Conservation (phyloP, 2,329 filamentous ascomycete genomes). For the Setomelanomma holmii region DNA sequence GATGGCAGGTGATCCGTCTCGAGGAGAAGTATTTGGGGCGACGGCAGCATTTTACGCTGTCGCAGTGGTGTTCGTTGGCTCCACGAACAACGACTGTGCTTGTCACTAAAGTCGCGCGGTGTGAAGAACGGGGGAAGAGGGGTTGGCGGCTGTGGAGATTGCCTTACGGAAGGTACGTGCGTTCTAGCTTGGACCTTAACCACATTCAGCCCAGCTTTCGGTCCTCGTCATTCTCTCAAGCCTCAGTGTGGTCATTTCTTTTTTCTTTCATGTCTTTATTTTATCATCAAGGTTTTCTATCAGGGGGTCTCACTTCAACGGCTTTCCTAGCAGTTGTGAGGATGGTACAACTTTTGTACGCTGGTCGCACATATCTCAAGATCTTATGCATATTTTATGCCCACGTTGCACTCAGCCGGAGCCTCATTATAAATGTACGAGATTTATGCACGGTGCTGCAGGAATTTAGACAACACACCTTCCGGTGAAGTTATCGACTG, state of each 20-base stretch:
- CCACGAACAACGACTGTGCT: neutral
- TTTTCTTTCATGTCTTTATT: neutral
- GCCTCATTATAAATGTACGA: neutral
- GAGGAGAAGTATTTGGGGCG: conserved; percentile 14
- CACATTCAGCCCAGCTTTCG: neutral
- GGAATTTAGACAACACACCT: too few relatives aligned
- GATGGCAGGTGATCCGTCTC: conserved; percentile 5
- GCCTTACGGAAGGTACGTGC: neutral
- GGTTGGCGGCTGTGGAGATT: neutral
- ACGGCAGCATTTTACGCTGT: conserved; percentile 19
- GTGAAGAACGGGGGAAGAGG: neutral
- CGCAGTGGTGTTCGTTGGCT: conserved; percentile 10
- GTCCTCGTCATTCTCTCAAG: too few relatives aligned
- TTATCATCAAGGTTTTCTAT: too few relatives aligned
- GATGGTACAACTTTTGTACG: neutral
- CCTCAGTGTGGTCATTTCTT: neutral
- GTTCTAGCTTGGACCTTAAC: neutral
- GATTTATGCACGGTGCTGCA: neutral
- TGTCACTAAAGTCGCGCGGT: neutral
- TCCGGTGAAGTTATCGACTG: too few relatives aligned
- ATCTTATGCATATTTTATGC: neutral
- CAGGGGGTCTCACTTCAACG: too few relatives aligned
- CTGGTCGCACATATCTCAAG: neutral
- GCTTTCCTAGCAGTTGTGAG: too few relatives aligned
- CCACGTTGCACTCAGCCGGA: neutral